Percentiles rank a stretch among this genome's conserved stretches.
These are phyloP conservation scores for Curvularia verruculosa DNA, from an alignment of 2,329 filamentous ascomycete genomes.

Conservation along the genomic window DNA sequence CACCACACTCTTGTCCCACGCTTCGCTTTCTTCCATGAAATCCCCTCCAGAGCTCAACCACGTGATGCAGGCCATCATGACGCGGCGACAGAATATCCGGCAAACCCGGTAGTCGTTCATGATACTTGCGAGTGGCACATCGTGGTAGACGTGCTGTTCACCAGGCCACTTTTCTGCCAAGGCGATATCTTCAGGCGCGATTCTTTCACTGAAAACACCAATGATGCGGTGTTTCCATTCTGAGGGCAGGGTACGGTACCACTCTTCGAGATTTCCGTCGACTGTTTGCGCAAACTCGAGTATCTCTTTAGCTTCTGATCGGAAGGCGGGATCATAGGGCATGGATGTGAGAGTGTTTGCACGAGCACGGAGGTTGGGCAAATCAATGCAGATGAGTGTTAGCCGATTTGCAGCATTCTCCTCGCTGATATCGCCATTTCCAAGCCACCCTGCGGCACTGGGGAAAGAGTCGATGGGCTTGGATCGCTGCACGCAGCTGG, in stretches of 20 bases:
- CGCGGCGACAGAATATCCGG: constrained; percentile 49
- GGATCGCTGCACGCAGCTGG: constrained; percentile 48
- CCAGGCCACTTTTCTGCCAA: constrained; percentile 46
- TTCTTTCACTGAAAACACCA: constrained; percentile 33
- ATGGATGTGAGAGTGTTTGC: constrained; percentile 40
- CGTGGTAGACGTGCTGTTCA: constrained; percentile 49
- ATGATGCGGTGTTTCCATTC: constrained; percentile 46
- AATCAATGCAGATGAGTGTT: constrained; percentile 48
- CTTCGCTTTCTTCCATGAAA: constrained; percentile 15
- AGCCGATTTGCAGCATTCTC: constrained; percentile 51
- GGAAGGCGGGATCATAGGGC: constrained; percentile 25
- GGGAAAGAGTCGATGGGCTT: constrained; percentile 50
- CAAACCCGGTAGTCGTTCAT: constrained; percentile 51
- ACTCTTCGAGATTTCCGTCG: constrained; percentile 46
- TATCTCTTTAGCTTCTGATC: constrained; percentile 41
- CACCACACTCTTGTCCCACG: constrained; percentile 31
- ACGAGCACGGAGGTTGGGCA: constrained; percentile 46
- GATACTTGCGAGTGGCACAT: constrained; percentile 48
- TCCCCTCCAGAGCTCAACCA: constrained; percentile 32
- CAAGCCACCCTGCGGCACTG: constrained; percentile 43
- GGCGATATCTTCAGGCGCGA: constrained; percentile 34
- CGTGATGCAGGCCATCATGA: constrained; percentile 46
- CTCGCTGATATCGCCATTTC: constrained; percentile 36
- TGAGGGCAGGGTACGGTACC: constrained; percentile 45
- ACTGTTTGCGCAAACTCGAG: constrained; percentile 46